phyloP scores from a whole-genome alignment of 805 yeast species.

The Cyberlindnera lachancei region DNA sequence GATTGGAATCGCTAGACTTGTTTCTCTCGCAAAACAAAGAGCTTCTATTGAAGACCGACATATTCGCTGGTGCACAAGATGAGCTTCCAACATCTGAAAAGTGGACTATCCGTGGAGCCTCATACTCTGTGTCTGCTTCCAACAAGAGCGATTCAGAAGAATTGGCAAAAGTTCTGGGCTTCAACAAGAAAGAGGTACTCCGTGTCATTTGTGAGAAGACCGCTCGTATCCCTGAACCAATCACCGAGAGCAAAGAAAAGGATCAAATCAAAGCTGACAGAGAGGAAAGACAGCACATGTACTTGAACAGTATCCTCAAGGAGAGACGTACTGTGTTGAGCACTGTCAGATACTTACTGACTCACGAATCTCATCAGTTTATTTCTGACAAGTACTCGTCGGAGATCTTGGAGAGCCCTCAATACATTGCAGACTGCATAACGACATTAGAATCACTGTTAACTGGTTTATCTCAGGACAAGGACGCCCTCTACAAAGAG shows the following conservation, averaged over 20 bases:
- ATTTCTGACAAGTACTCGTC: conserved; percentile 18
- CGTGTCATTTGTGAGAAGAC: conserved; percentile 38
- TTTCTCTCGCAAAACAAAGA: conserved; percentile 11
- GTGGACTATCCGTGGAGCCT: conserved; percentile 33
- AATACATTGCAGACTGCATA: conserved; percentile 20
- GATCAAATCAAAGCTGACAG: conserved; percentile 4
- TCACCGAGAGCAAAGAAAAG: conserved; percentile 5
- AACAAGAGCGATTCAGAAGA: conserved; percentile 33
- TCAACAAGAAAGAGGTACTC: conserved; percentile 40
- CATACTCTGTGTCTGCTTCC: conserved; percentile 28
- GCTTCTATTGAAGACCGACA: conserved; percentile 8
- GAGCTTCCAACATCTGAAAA: conserved; percentile 15
- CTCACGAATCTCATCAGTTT: conserved; percentile 17
- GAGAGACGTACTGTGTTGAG: conserved; percentile 47
- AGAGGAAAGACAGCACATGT: conserved; percentile 14
- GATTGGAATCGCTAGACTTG: conserved; percentile 12
- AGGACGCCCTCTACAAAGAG: conserved; percentile 8
- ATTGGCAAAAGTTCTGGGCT: conserved; percentile 30
- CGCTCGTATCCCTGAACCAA: conserved; percentile 28
- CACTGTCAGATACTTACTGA: conserved; percentile 27
- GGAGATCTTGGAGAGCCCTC: conserved; percentile 16
- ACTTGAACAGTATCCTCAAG: conserved; percentile 33
- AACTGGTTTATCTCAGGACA: conserved; percentile 1
- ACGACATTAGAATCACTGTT: conserved; percentile 4
- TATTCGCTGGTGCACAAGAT: conserved; percentile 2